Evolutionary conservation across 1,284 basidiomycete species (phyloP), one percentile per base, ranked within the genome.

Genomic region (Pseudozyma sp.): DNA sequence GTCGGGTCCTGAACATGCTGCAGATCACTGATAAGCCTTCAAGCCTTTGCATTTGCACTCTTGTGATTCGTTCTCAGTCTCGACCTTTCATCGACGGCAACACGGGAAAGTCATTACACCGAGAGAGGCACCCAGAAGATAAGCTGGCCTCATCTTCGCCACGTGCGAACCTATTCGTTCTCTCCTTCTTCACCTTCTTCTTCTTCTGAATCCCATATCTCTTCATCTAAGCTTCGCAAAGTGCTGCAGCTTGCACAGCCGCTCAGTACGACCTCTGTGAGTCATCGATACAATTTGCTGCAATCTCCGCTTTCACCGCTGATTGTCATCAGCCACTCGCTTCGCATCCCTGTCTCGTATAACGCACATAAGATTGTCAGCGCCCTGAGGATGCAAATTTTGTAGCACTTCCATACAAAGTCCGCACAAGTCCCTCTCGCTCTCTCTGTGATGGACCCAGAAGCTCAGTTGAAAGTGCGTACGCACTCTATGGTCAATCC

Each of bases 281-380:
- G 25, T 42, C 7, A n/a, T 14, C 40, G 40, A 43, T 19, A 39
- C 4, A 16, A 14, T 19, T 59, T n/a, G 25, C 25, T 31, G 25
- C 50, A 40, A 61, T 62, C 59, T 58, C 66, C 66, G 66, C 59
- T 47, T 58, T 39, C 42, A 25, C 59, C 59, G 66, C 66, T 40
- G n/a, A 45, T 34, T 19, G 35, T 35, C 13, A 10, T 9, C 5
- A n/a, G 12, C 31, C 16, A 8, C 50, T 36, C 14, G 35, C 39
- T 16, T 2, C 16, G 11, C 19, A 31, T 16, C 11, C 16, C 18
- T 3, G 25, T 31, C 25, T 31, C 25, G 25, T 31, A 6, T 31
- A 31, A 31, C 25, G 25, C 6, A n/a, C n/a, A n/a, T n/a, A n/a
- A 31, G 25, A 31, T 31, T 31, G 25, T 6, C 25, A 31, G 25